Evolutionary conservation across 805 yeast genomes (phyloP), one percentile per base, ranked within the genome.

Genomic region (Schwanniomyces pseudopolymorphus): DNA sequence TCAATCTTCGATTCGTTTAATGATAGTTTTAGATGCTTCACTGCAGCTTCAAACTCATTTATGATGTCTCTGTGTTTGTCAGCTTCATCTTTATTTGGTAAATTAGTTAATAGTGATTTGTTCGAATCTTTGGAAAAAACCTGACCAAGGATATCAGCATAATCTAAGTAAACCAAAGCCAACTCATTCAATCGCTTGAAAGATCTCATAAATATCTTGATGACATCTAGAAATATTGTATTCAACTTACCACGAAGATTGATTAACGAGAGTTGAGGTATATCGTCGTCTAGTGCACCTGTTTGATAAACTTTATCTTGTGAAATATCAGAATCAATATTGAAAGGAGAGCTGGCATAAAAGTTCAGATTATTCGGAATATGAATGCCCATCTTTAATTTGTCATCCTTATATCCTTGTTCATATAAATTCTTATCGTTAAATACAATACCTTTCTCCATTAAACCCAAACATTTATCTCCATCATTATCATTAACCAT

Each of bases 401-500:
- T 48, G n/a, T 65, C 60, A 24, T 64, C 63, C 33, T 53, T 60
- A 50, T 57, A 64, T 1, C 75, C 75, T 42, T 57, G 53, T 13
- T 58, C 58, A 45, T 60, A 67, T 44, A 60, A 46, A 5, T 43
- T 31, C 16, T 50, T 42, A 36, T 69, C 56, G 33, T 61, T 57
- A 41, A 67, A 67, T 1, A 70, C 67, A 11, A 72, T 48, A 4
- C 74, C 74, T 40, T 69, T 53, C 40, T 60, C 55, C 43, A 58
- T 42, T 3, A 55, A 42, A 6, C 50, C 28, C 13, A 69, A 50
- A 27, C 48, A 43, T 21, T 54, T 57, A 1, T 57, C 64, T 1
- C 77, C 77, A 11, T 52, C 52, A 26, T 47, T 49, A 45, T 72
- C 78, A 48, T 68, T 60, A 7, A 70, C 55, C 69, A 72, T 69